Percentiles rank a stretch among this genome's conserved stretches.
Conservation (phyloP, 257 asterid genomes). For the Primulina tabacum region DNA sequence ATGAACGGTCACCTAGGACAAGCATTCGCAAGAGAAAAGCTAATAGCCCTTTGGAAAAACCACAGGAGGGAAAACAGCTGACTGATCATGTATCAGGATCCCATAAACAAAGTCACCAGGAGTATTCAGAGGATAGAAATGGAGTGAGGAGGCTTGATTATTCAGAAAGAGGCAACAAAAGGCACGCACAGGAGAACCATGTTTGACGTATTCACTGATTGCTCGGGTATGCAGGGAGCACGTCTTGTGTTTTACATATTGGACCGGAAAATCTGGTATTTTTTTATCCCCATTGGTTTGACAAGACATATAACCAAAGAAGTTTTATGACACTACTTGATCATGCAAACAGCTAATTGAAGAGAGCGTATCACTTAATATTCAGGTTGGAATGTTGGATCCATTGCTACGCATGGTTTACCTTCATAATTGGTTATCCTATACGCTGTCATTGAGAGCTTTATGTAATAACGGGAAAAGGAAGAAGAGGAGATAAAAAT, state of each 20-base stretch:
- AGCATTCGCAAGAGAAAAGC: slow-evolving; percentile 58
- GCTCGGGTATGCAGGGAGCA: background rate
- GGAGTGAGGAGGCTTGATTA: slow-evolving; percentile 58
- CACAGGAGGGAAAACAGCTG: slow-evolving; percentile 41
- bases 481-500: background rate
- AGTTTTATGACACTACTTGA: background rate
- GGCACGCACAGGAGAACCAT: slow-evolving; percentile 67
- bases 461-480: background rate
- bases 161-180: slow-evolving; percentile 72
- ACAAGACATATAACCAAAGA: background rate
- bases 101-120: slow-evolving; percentile 33
- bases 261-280: background rate
- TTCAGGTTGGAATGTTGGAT: background rate
- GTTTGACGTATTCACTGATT: slow-evolving; percentile 29
- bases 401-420: background rate
- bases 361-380: background rate
- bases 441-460: background rate
- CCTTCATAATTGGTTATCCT: background rate
- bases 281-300: background rate
- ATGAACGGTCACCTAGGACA: slow-evolving; percentile 53
- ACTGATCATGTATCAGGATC: slow-evolving; percentile 32
- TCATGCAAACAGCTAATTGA: background rate
- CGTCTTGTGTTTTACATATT: background rate
- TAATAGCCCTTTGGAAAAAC: slow-evolving; percentile 48
- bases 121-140: slow-evolving; percentile 49